Evolutionary conservation across 805 yeast genomes (phyloP), one percentile per base, ranked within the genome.

Genomic region (Teunomyces tritomae): DNA sequence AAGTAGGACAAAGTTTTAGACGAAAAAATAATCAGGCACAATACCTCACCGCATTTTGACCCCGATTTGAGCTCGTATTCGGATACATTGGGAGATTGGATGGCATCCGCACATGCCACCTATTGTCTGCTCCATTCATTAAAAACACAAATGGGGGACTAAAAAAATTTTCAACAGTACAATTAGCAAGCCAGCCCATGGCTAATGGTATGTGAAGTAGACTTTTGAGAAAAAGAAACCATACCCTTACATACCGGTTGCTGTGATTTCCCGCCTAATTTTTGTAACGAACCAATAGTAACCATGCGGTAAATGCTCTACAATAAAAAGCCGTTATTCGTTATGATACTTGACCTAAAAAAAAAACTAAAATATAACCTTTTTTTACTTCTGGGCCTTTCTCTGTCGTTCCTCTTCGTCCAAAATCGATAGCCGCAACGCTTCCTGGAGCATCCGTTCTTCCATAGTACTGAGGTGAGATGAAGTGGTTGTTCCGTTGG

Each of bases 371-470:
- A 10, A 8, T n/a, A 29, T 8, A 29, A 29, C n/a, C n/a, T 27
- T 10, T 36, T 36, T 10, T 37, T 13, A 26, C 28, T 49, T 44
- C 28, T 43, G 51, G 20, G 45, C 57, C 47, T 50, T 55, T 34
- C 55, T 55, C 39, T 68, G 69, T 45, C 85, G 65, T 36, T 81
- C 82, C 54, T 83, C 83, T 57, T 84, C 87, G 49, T 88, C 95
- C 39, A 85, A 64, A 34, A 89, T 63, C 41, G 91, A 84, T 43
- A 89, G 70, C 52, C 88, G 71, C 65, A 90, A 75, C 0, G 96
- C 97, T 59, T 88, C 91, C 57, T 86, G 86, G 43, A 90, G 74
- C 96, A 89, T 87, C 55, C 84, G 73, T 48, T 87, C 87, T 63
- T 90, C 78, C 29, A 70, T 59, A 1, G 68, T 48, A 39, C 51